phyloP scores from a whole-genome alignment of 73 alveolate genomes.

The Tetrahymena thermophila region DNA sequence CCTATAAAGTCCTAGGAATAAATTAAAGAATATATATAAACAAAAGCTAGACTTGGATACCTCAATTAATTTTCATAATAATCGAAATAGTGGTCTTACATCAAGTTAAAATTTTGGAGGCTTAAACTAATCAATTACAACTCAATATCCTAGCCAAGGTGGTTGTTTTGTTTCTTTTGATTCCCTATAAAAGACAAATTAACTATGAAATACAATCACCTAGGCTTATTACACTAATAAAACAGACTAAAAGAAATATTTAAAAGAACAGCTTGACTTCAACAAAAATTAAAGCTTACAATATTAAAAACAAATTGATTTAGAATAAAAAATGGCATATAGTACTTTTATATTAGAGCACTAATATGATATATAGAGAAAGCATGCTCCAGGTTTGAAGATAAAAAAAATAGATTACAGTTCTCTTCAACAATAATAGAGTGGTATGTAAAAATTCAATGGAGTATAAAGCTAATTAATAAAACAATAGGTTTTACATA shows the following conservation, averaged over 20 bases:
- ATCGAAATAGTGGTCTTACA: neutral
- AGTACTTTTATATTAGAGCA: neutral
- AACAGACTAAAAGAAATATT: neutral
- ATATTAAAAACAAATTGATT: neutral
- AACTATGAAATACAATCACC: neutral
- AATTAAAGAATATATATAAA: neutral
- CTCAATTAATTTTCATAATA: neutral
- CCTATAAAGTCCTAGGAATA: neutral
- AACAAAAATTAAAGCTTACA: neutral
- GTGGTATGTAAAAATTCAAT: neutral
- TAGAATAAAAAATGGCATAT: neutral
- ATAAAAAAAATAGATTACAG: neutral
- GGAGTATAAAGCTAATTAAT: neutral
- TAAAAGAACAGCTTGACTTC: neutral
- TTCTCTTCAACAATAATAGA: neutral
- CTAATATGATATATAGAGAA: neutral
- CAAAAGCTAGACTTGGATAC: neutral
- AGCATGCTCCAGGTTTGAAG: neutral
- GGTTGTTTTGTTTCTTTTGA: neutral
- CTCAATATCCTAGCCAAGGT: neutral
- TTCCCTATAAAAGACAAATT: neutral
- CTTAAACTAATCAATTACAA: neutral
- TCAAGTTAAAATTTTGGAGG: neutral
- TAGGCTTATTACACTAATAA: neutral
- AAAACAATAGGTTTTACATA: neutral